Evolutionary conservation across 345 rosid species (phyloP).

Genomic region (Erodium maritimum): DNA sequence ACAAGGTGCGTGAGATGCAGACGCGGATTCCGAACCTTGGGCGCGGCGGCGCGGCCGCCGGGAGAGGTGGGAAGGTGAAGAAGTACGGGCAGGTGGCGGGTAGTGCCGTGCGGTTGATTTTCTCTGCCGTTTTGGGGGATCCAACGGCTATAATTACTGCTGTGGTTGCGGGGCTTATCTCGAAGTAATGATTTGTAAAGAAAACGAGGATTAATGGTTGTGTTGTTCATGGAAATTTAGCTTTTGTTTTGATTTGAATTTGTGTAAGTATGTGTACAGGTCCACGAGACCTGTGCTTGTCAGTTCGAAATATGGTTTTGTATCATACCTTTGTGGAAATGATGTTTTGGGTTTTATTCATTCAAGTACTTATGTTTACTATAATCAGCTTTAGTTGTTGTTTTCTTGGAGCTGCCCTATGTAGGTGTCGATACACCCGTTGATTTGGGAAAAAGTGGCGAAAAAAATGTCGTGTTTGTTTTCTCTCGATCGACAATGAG

Average conservation of each 20-base stretch:
- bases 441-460: too few relatives aligned
- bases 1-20: conserved; percentile 21
- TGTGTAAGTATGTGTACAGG: background rate
- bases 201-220: background rate
- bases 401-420: too few relatives aligned
- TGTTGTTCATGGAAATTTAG: background rate
- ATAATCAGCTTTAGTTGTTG: too few relatives aligned
- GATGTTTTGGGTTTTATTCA: too few relatives aligned
- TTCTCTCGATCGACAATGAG: too few relatives aligned
- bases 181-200: conserved; percentile 13
- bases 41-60: conserved; percentile 1
- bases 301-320: too few relatives aligned
- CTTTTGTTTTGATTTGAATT: too few relatives aligned
- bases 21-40: conserved; percentile 25
- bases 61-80: conserved; percentile 12
- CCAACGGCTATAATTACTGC: conserved; percentile 29
- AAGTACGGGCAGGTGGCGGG: conserved; percentile 27
- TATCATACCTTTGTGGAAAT: too few relatives aligned
- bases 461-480: too few relatives aligned
- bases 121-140: conserved; percentile 38
- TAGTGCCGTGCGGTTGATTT: conserved; percentile 22
- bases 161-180: conserved; percentile 26
- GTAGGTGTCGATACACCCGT: too few relatives aligned
- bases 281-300: too few relatives aligned
- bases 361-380: too few relatives aligned